Conservation (phyloP, 495 filamentous ascomycete genomes). For the Penicillium psychrofluorescens region DNA sequence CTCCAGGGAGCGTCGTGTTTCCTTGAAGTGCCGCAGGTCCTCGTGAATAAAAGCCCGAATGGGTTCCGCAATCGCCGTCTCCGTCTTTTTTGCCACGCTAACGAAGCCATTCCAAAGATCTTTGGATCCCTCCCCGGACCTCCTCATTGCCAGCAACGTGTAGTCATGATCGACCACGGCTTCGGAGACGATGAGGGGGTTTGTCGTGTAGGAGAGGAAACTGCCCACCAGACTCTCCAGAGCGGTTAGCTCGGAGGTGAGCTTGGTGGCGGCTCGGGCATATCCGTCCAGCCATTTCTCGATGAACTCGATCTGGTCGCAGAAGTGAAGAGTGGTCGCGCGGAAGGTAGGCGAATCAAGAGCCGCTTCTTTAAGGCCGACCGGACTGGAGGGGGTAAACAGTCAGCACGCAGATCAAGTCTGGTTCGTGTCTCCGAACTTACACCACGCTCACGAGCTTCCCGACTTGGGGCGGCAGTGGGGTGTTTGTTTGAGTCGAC, state of each 20-base stretch:
- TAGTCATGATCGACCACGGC: slow-evolving; percentile 91
- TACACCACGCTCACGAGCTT: slow-evolving; percentile 53
- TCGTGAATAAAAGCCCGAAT: slow-evolving; percentile 66
- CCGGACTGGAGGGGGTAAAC: slow-evolving; percentile 48
- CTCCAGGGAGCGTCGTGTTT: slow-evolving; percentile 67
- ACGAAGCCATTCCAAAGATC: slow-evolving; percentile 82
- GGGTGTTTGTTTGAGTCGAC: slow-evolving; percentile 37
- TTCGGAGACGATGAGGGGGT: slow-evolving; percentile 66
- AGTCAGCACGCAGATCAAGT: slow-evolving; percentile 7
- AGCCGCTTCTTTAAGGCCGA: slow-evolving; percentile 85
- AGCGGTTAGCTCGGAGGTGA: slow-evolving; percentile 62
- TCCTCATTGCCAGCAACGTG: slow-evolving; percentile 75
- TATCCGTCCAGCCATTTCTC: slow-evolving; percentile 93
- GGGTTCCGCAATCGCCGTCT: slow-evolving; percentile 70
- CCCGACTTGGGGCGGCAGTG: slow-evolving; percentile 41
- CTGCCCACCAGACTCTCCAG: slow-evolving; percentile 63
- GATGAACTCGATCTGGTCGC: slow-evolving; percentile 83
- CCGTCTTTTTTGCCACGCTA: slow-evolving; percentile 62
- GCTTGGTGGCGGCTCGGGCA: slow-evolving; percentile 66
- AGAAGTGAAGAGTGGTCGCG: slow-evolving; percentile 78
- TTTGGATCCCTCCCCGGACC: slow-evolving; percentile 73
- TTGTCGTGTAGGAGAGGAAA: slow-evolving; percentile 65
- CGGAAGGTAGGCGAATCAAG: slow-evolving; percentile 95
- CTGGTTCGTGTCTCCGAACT: slow-evolving; percentile 6
- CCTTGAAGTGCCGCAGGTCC: slow-evolving; percentile 67